Conservation (phyloP, 2,329 filamentous ascomycete genomes). For the Pseudocercospora fuligena region DNA sequence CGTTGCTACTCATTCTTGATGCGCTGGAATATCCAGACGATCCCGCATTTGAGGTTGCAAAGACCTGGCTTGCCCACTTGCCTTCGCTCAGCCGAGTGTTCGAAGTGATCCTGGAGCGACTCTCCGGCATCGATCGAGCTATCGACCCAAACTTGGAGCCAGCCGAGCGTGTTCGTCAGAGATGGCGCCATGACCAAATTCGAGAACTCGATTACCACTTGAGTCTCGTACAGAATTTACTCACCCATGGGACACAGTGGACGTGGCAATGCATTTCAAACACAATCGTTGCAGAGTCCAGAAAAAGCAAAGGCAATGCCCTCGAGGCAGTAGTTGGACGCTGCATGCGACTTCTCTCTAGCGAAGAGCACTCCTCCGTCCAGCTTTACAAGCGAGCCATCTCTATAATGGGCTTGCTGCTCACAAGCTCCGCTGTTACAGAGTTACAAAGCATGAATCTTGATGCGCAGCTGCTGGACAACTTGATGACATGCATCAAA, state of each 20-base stretch:
- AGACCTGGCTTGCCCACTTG: constrained; percentile 75
- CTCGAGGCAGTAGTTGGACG: constrained; percentile 31
- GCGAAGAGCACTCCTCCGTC: constrained; percentile 18
- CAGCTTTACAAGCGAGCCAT: constrained; percentile 26
- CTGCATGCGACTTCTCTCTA: constrained; percentile 31
- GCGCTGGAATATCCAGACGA: constrained; percentile 72
- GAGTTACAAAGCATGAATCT: constrained; percentile 32
- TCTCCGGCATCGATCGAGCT: neutral
- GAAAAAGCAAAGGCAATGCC: constrained; percentile 22
- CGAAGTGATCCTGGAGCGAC: constrained; percentile 38
- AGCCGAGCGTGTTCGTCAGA: neutral
- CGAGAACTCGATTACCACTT: constrained; percentile 69
- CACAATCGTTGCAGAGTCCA: neutral
- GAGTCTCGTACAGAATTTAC: constrained; percentile 72
- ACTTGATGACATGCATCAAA: constrained; percentile 31
- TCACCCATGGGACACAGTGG: constrained; percentile 60
- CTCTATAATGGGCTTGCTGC: constrained; percentile 30
- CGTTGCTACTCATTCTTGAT: constrained; percentile 81
- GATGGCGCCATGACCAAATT: constrained; percentile 23
- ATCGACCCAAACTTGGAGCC: neutral
- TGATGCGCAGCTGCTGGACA: constrained; percentile 34
- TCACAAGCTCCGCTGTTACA: constrained; percentile 24
- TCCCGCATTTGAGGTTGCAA: constrained; percentile 76
- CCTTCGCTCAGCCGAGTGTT: constrained; percentile 57
- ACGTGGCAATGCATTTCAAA: constrained; percentile 34